These are phyloP conservation scores for Metarhizium brunneum DNA, from an alignment of 2,329 filamentous ascomycete genomes.

Conservation along the genomic window DNA sequence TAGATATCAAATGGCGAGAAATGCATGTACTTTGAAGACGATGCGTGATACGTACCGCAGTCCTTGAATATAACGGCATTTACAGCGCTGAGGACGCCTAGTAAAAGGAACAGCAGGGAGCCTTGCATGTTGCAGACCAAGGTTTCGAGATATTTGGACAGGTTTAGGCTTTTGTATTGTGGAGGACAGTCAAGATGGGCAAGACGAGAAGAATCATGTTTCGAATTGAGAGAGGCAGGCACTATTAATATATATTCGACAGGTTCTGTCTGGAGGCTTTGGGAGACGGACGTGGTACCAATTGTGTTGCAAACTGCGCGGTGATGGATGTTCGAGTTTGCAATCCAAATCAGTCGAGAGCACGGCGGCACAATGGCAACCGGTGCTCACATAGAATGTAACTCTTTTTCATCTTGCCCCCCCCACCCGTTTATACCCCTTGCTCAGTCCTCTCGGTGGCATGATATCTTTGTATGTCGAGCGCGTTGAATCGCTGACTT, in stretches of 20 bases:
- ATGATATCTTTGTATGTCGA: no score
- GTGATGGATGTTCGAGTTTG: background rate
- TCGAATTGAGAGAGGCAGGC: no score
- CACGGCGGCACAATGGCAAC: background rate
- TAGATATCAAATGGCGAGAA: background rate
- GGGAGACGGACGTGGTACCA: no score
- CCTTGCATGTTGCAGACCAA: background rate
- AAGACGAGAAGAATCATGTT: no score
- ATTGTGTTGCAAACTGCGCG: background rate
- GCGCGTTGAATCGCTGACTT: no score
- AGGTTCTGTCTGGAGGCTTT: no score
- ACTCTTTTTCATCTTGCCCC: no score
- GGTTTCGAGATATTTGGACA: background rate
- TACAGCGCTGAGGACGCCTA: background rate
- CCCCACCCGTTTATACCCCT: no score
- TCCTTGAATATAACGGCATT: background rate
- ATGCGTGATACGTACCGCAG: constrained; percentile 1
- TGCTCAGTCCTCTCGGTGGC: no score
- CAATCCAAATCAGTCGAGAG: background rate
- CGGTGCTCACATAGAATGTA: background rate
- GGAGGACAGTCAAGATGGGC: no score
- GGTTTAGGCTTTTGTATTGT: no score
- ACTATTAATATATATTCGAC: no score
- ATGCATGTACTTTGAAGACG: background rate
- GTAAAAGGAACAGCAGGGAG: background rate